Base-by-base conservation (phyloP, 768 basidiomycete genomes). In the Leccinum sublutescens region DNA sequence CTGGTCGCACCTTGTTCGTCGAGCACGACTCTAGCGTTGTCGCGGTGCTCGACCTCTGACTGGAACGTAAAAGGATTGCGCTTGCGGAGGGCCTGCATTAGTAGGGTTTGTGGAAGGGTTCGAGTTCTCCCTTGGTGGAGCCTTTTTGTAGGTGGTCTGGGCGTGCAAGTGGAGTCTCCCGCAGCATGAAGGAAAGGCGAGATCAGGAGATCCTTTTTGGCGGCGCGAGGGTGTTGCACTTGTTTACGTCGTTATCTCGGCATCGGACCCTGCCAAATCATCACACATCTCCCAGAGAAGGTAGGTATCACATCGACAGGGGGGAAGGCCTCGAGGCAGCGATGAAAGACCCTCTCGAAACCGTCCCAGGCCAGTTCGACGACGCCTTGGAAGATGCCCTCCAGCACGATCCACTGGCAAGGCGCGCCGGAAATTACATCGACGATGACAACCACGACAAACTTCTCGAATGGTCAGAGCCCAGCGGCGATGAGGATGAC, bases 291-390 rank as follows among this genome's bases (percentile, higher is more conserved):
- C 7, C 33, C 50, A 34, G 19, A 29, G 50, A 51, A 19, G 43
- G 27, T 29, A 34, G 50, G 19, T 10, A 34, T 52, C 15, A 33
- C 31, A 21, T 49, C 19, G 23, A 48, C 21, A 4, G 60, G 61
- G 29, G 34, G 14, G 36, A n/a, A 36, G 7, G 50, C 40, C 36
- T 58, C 50, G 5, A 74, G 72, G 53, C 65, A 33, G 33, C 33
- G 9, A 31, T 55, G 3, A 29, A 61, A 52, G 48, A 27, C 52
- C 61, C 66, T 48, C 64, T 68, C 3, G 65, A 71, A 19, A 63
- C 79, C 54, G 80, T 75, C 52, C 72, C 71, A 25, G 84, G 85
- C 17, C 88, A 87, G 64, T 86, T 89, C 61, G 85, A 88, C 63
- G 85, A 87, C 68, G 82, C 84, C 0, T 72, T 76, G 15, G 80